phyloP scores from a whole-genome alignment of 345 rosid genomes.

The Citrus australasica region DNA sequence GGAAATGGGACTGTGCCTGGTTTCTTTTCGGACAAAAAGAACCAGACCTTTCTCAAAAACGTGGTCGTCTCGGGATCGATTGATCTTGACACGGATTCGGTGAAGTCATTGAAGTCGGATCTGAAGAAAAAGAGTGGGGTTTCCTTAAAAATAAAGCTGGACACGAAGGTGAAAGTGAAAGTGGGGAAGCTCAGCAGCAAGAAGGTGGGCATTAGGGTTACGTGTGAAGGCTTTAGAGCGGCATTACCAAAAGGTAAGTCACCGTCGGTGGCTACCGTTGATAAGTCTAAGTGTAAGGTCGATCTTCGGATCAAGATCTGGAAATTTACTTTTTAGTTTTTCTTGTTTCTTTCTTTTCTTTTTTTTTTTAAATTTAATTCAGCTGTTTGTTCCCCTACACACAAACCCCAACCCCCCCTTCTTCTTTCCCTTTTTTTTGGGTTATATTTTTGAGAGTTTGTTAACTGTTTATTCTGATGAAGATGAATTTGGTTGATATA shows the following conservation, averaged over 20 bases:
- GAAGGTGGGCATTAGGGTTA: constrained; percentile 75
- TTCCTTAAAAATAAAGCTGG: constrained; percentile 50
- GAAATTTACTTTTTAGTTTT: constrained; percentile 63
- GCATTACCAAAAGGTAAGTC: constrained; percentile 66
- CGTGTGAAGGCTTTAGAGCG: constrained; percentile 68
- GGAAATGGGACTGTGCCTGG: constrained; percentile 80
- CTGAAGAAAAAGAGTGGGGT: constrained; percentile 56
- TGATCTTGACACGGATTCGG: constrained; percentile 72
- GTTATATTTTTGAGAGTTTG: constrained; percentile 8
- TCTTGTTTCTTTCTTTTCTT: not conserved
- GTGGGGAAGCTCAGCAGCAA: constrained; percentile 56
- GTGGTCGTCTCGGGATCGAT: constrained; percentile 47
- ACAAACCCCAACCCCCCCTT: no score
- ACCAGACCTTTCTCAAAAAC: constrained; percentile 57
- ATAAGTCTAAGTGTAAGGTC: constrained; percentile 63
- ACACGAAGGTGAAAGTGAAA: constrained; percentile 61
- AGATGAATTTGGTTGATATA: constrained; percentile 14
- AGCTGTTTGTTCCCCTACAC: not conserved
- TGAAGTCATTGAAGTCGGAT: constrained; percentile 59
- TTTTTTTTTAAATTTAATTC: not conserved
- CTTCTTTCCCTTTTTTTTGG: not conserved
- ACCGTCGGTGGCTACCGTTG: constrained; percentile 49
- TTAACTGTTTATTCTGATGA: constrained; percentile 17
- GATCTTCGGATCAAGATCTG: constrained; percentile 90
- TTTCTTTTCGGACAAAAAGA: constrained; percentile 45